Base-by-base conservation (phyloP, 2,329 filamentous ascomycete genomes). In the Penicillium occitanis region DNA sequence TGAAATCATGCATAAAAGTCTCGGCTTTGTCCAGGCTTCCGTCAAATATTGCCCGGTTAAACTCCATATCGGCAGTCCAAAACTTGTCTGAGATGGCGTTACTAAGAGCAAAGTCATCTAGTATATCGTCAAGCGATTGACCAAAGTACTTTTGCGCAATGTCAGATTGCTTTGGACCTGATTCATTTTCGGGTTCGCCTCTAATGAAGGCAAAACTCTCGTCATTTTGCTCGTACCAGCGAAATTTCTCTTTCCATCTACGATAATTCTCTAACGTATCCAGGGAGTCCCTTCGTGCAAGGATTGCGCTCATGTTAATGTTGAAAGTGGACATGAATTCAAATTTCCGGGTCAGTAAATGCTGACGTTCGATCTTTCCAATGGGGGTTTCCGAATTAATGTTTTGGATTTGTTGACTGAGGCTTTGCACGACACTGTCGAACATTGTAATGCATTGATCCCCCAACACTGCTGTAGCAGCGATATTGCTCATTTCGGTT, bases 401-500 rank as follows among this genome's bases (percentile, higher is more conserved):
- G n/a, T 28, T 58, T 44, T 40, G 37, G 33, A 63, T 42, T 30
- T 42, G 61, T 42, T 46, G 46, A 53, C 17, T 42, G 37, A 42
- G 60, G 61, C 10, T 64, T 37, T 63, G 44, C 17, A 53, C 35
- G 19, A 72, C 46, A 19, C 37, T 40, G 35, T 72, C 69, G 10
- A 72, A 58, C 67, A 70, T 71, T 3, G 33, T 37, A 13, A 70
- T 25, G 6, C 68, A 71, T 33, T 71, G 63, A 5, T 68, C 64
- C n/a, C 65, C 63, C 25, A 69, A 13, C 7, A 72, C 53, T 17
- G 40, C 30, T 10, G 65, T 53, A 28, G 67, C 68, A 28, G 62
- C 25, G 14, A 30, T 13, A 28, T 72, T 72, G 42, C 68, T 68
- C 67, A 70, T 70, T 6, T 69, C 67, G 19, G 69, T 25, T 8